Evolutionary conservation across 805 yeast genomes (phyloP).

Genomic region (Metschnikowia lochheadii): DNA sequence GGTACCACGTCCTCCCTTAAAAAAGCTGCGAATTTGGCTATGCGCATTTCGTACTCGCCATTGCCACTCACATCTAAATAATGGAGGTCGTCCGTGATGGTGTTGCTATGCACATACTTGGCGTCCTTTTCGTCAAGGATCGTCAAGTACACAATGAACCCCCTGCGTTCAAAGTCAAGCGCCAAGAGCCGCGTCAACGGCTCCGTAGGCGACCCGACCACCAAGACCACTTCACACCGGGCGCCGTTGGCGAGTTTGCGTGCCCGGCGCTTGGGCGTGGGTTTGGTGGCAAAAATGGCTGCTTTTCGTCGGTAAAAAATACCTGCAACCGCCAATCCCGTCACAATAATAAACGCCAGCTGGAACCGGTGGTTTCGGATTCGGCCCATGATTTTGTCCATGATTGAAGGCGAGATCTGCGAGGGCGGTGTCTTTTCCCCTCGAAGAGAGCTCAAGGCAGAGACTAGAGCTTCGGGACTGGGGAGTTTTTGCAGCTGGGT

Average conservation of each 20-base stretch:
- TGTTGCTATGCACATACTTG: constrained; percentile 47
- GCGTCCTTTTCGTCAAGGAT: constrained; percentile 59
- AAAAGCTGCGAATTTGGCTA: constrained; percentile 46
- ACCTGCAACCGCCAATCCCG: constrained; percentile 12
- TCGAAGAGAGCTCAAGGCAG: constrained; percentile 4
- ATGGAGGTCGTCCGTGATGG: constrained; percentile 65
- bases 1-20: constrained; percentile 55
- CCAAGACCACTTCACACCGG: constrained; percentile 66
- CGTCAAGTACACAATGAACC: constrained; percentile 77
- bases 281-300: constrained; percentile 6
- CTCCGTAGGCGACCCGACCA: constrained; percentile 75
- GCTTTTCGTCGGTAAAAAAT: constrained; percentile 4
- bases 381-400: not conserved
- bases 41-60: constrained; percentile 41
- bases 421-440: constrained; percentile 1
- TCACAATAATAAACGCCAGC: constrained; percentile 3
- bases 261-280: constrained; percentile 46
- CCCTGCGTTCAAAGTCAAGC: constrained; percentile 70
- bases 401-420: not conserved
- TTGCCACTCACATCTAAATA: constrained; percentile 54
- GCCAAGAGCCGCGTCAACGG: constrained; percentile 68
- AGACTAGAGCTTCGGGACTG: constrained; percentile 13
- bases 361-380: constrained; percentile 4
- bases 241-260: constrained; percentile 64
- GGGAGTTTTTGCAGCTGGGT: constrained; percentile 23